Conservation (phyloP, 2,329 filamentous ascomycete genomes). For the Fusarium staphyleae region DNA sequence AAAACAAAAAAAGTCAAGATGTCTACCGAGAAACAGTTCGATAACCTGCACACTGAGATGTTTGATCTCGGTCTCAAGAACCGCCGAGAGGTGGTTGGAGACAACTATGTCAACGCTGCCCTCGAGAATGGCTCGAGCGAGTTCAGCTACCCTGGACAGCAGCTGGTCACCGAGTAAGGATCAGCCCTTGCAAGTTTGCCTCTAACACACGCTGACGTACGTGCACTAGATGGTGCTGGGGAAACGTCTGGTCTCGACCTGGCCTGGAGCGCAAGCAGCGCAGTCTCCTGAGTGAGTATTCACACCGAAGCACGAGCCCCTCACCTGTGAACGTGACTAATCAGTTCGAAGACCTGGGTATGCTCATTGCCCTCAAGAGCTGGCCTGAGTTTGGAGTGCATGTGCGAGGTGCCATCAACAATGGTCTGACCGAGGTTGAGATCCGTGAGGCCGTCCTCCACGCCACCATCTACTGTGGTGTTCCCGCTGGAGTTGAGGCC, state of each 20-base stretch:
- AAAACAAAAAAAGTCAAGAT: too few relatives aligned
- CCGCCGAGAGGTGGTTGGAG: conserved; percentile 64
- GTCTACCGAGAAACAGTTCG: conserved; percentile 10
- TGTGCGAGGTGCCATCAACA: conserved; percentile 66
- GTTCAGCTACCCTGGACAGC: conserved; percentile 65
- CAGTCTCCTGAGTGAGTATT: conserved; percentile 46
- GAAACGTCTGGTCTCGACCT: conserved; percentile 66
- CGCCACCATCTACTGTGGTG: conserved; percentile 51
- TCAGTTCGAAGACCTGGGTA: conserved; percentile 56
- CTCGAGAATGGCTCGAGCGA: conserved; percentile 58
- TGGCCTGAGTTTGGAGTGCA: conserved; percentile 66
- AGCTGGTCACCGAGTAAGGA: conserved; percentile 63
- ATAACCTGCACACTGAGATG: conserved; percentile 46
- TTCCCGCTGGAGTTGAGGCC: conserved; percentile 51
- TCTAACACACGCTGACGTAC: too few relatives aligned
- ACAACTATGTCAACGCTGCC: conserved; percentile 64
- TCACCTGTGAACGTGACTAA: background rate
- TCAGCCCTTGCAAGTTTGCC: too few relatives aligned
- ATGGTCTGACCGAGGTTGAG: conserved; percentile 64
- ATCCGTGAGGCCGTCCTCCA: conserved; percentile 61
- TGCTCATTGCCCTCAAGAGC: conserved; percentile 68
- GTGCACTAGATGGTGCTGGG: conserved; percentile 59
- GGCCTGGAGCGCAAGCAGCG: conserved; percentile 68
- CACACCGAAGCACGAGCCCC: too few relatives aligned
- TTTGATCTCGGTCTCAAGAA: conserved; percentile 67